Percentiles rank a stretch among this genome's conserved stretches.
Evolutionary conservation across 139 green algal genomes (phyloP).

Genomic region (Picochlorum sp.): DNA sequence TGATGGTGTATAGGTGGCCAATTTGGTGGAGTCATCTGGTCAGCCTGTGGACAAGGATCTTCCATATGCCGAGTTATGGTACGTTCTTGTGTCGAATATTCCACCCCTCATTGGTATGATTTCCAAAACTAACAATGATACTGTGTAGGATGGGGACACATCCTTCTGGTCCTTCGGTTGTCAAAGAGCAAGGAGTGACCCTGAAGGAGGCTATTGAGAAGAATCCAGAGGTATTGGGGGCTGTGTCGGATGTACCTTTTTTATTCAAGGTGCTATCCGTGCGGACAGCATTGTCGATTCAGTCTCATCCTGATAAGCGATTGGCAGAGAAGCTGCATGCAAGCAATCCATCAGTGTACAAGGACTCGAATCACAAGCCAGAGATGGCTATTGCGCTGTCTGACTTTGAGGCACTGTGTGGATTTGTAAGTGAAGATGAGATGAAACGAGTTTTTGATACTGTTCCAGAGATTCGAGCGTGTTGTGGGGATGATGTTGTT

Average conservation of each 20-base stretch:
- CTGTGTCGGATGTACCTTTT: conserved; percentile 60
- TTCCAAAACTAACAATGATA: not conserved
- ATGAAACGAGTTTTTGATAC: conserved; percentile 38
- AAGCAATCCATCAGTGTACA: conserved; percentile 78
- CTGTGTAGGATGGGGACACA: conserved; percentile 87
- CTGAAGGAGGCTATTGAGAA: conserved; percentile 54
- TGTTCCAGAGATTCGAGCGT: conserved; percentile 45
- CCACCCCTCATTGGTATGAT: conserved; percentile 3
- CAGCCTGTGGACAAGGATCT: conserved; percentile 46
- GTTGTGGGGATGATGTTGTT: conserved; percentile 15
- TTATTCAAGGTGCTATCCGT: conserved; percentile 97
- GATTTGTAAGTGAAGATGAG: conserved; percentile 60
- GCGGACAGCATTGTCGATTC: conserved; percentile 91
- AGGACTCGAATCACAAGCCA: conserved; percentile 97
- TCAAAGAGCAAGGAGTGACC: conserved; percentile 31
- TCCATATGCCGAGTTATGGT: conserved; percentile 94
- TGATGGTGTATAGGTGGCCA: conserved; percentile 54
- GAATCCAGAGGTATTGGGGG: conserved; percentile 64
- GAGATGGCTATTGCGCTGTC: conserved; percentile 94
- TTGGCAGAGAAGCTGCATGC: conserved; percentile 82
- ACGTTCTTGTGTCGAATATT: conserved; percentile 7
- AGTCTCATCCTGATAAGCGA: conserved; percentile 95
- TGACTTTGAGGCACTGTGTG: conserved; percentile 87
- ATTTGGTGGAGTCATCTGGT: conserved; percentile 55
- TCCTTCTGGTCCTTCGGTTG: conserved; percentile 66